Evolutionary conservation across 306 rosid genomes (phyloP).

Genomic region (Corylus avellana): DNA sequence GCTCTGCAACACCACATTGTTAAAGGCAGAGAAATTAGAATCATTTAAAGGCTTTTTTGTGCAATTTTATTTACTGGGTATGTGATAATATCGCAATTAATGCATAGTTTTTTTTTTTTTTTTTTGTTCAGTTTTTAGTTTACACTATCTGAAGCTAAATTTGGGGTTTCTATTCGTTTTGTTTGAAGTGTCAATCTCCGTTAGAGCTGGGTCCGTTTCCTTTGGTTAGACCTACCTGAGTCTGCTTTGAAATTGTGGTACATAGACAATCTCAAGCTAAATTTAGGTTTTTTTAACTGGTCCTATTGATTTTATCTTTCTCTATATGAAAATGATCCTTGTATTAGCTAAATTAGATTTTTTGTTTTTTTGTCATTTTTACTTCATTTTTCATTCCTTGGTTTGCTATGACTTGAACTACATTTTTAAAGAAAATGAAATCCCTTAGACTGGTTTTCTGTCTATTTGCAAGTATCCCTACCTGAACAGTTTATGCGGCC

Average conservation of each 20-base stretch:
- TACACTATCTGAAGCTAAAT: not conserved
- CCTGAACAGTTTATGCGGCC: not conserved
- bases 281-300: not conserved
- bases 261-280: not conserved
- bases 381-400: not conserved
- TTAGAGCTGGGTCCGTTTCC: not conserved
- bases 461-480: not conserved
- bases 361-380: not conserved
- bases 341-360: not conserved
- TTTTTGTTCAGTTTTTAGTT: not conserved
- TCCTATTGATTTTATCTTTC: not conserved
- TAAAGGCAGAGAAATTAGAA: slow-evolving; percentile 17
- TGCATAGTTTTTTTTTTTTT: not conserved
- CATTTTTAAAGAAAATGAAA: not conserved
- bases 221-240: not conserved
- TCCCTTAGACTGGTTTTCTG: not conserved
- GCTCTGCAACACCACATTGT: slow-evolving; percentile 27
- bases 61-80: slow-evolving; percentile 4
- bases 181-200: not conserved
- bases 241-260: not conserved
- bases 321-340: not conserved
- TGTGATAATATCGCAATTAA: not conserved
- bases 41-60: slow-evolving; percentile 2
- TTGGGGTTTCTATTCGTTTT: not conserved
- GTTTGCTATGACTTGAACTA: not conserved